phyloP scores from a whole-genome alignment of 1,284 basidiomycete species.

The Malassezia nana region DNA sequence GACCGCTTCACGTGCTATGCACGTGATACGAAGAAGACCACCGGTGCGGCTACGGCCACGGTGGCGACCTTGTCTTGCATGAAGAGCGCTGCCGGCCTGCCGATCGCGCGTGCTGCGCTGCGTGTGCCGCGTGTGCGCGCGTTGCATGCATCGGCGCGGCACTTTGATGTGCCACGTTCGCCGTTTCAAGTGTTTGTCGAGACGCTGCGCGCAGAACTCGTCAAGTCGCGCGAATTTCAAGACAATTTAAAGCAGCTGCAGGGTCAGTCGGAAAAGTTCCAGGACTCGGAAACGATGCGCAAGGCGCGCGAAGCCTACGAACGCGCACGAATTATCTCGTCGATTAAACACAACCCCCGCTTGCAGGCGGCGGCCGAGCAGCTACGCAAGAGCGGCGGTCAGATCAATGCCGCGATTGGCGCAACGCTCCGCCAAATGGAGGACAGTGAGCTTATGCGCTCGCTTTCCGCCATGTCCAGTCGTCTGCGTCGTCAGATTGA shows the following conservation, averaged over 20 bases:
- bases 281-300: constrained; percentile 95
- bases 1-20: constrained; percentile 6
- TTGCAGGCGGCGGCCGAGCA: constrained; percentile 83
- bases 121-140: constrained; percentile 4
- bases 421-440: constrained; percentile 84
- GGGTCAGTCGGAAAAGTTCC: constrained; percentile 91
- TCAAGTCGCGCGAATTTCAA: constrained; percentile 86
- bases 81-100: constrained; percentile 2
- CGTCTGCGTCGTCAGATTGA: constrained; percentile 35
- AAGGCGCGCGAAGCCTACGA: constrained; percentile 81
- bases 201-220: constrained; percentile 78
- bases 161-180: constrained; percentile 50
- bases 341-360: constrained; percentile 91
- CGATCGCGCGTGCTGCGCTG: background rate
- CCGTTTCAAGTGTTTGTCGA: constrained; percentile 95
- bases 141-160: constrained; percentile 8
- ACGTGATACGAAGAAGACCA: constrained; percentile 14
- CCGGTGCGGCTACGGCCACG: background rate
- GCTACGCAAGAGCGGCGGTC: constrained; percentile 74
- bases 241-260: constrained; percentile 93
- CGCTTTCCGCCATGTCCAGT: constrained; percentile 33
- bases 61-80: background rate
- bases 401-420: constrained; percentile 82
- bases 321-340: constrained; percentile 79
- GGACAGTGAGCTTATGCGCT: constrained; percentile 71